Evolutionary conservation across 768 basidiomycete species (phyloP).

Genomic region (Lentinula sp.): DNA sequence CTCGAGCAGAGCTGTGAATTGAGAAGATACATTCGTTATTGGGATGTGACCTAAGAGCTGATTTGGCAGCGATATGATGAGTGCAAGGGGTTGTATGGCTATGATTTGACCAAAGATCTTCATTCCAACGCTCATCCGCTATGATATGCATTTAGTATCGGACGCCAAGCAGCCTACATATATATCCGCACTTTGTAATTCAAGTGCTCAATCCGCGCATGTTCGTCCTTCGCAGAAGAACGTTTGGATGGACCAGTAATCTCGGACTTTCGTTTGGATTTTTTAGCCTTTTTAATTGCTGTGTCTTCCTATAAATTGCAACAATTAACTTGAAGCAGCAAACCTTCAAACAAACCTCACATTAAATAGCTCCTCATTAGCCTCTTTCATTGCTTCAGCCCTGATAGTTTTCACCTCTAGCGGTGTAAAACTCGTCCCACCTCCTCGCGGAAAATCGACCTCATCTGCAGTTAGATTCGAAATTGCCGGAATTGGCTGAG

Average conservation of each 20-base stretch:
- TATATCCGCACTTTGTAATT: conserved; percentile 74
- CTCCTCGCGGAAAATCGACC: conserved; percentile 93
- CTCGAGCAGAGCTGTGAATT: conserved; percentile 70
- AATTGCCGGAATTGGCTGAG: conserved; percentile 20
- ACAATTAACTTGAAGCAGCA: conserved; percentile 6
- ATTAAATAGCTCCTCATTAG: conserved; percentile 71
- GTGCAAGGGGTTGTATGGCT: conserved; percentile 79
- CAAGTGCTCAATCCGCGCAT: conserved; percentile 78
- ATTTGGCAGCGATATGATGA: conserved; percentile 92
- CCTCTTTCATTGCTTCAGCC: conserved; percentile 81
- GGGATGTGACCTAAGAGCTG: conserved; percentile 92
- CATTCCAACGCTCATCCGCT: conserved; percentile 81
- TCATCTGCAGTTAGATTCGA: conserved; percentile 55
- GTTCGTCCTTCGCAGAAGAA: conserved; percentile 42
- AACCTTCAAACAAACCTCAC: conserved; percentile 27
- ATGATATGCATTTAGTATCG: conserved; percentile 8
- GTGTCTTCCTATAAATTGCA: conserved; percentile 29
- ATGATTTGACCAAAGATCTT: conserved; percentile 85
- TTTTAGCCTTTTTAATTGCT: conserved; percentile 36
- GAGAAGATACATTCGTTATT: conserved; percentile 83
- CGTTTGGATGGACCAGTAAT: conserved; percentile 20
- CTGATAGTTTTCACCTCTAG: conserved; percentile 82
- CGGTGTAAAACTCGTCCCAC: conserved; percentile 84
- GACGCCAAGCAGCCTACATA: background rate
- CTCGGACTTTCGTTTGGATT: conserved; percentile 43